Evolutionary conservation across 73 alveolate species (phyloP), one percentile per base, ranked within the genome.

Genomic region (Breviolum minutum): DNA sequence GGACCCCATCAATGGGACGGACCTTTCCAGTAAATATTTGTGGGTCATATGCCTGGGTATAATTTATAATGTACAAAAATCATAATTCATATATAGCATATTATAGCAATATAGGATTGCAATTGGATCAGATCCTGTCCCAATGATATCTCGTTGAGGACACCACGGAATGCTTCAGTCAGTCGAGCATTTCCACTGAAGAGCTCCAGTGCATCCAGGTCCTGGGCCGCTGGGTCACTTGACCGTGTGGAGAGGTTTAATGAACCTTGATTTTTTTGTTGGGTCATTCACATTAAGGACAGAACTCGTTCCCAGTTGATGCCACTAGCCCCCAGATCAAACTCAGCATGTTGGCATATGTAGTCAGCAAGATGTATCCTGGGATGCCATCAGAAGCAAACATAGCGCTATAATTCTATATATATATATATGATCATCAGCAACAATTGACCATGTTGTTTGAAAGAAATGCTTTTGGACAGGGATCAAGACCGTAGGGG

Each of bases 341-440:
- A 32, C 89, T 80, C 89, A 10, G 89, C 89, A 0, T 40, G 70
- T 48, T 80, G 89, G 30, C 70, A 10, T 13, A 80, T 19, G 30
- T 40, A 80, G 30, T 80, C 89, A 19, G 89, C 89, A 8, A 30
- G 22, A 30, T 80, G 89, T 40, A 80, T 80, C 89, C 89, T 80
- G 70, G 27, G 86, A n/a, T 40, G 54, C 3, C 54, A 40, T 17
- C 77, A 6, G n/a, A 68, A 68, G 1, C 1, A 68, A 14, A 14
- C 17, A 68, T 22, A 68, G 77, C 77, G 74, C 74, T 17, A 66
- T 68, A 22, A 22, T 68, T 22, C 77, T 2, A 17, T 2, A 13
- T 66, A 66, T 66, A 66, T 66, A 66, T 66, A 66, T 66, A 68
- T 68, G 24, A 17, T 17, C 8, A 14, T 68, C 17, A 68, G 6